Percentiles rank a stretch among this genome's conserved stretches.
phyloP scores from a whole-genome alignment of 345 rosid genomes.

The Conringia planisiliqua region DNA sequence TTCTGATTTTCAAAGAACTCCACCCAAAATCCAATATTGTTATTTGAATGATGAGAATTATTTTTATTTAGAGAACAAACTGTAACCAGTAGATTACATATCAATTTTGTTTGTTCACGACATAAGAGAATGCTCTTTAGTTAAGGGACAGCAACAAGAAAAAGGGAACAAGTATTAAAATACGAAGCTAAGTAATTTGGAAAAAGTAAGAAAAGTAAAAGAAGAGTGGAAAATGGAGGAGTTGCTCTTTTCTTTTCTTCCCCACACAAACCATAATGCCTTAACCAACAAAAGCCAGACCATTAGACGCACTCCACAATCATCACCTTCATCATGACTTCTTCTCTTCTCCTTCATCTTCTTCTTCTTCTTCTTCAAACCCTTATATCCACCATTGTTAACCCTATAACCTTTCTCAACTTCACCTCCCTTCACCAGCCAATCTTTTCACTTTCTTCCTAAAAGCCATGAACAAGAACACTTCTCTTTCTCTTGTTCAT shows the following conservation, averaged over 20 bases:
- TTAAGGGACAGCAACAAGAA: background rate
- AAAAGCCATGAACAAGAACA: slow-evolving; percentile 37
- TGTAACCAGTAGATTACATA: background rate
- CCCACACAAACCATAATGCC: slow-evolving; percentile 37
- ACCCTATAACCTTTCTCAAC: slow-evolving; percentile 21
- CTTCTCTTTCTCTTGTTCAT: slow-evolving; percentile 32
- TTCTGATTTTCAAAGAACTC: slow-evolving; percentile 13
- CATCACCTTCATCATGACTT: slow-evolving; percentile 56
- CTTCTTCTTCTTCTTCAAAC: slow-evolving; percentile 11
- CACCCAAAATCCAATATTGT: slow-evolving; percentile 12
- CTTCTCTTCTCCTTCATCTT: slow-evolving; percentile 30
- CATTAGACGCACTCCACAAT: slow-evolving; percentile 38
- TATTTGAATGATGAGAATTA: background rate
- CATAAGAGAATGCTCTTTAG: slow-evolving; percentile 11
- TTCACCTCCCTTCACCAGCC: slow-evolving; percentile 24
- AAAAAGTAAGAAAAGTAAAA: slow-evolving; percentile 26
- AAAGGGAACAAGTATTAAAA: background rate
- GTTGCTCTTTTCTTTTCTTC: slow-evolving; percentile 28
- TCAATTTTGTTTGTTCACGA: background rate
- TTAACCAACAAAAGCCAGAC: slow-evolving; percentile 37
- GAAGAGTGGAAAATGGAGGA: slow-evolving; percentile 28
- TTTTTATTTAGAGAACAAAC: background rate
- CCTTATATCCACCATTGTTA: slow-evolving; percentile 44
- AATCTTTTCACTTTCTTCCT: slow-evolving; percentile 31
- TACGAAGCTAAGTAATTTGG: background rate